Base-by-base conservation (phyloP, 257 asterid species). In the Solanum dulcamara region DNA sequence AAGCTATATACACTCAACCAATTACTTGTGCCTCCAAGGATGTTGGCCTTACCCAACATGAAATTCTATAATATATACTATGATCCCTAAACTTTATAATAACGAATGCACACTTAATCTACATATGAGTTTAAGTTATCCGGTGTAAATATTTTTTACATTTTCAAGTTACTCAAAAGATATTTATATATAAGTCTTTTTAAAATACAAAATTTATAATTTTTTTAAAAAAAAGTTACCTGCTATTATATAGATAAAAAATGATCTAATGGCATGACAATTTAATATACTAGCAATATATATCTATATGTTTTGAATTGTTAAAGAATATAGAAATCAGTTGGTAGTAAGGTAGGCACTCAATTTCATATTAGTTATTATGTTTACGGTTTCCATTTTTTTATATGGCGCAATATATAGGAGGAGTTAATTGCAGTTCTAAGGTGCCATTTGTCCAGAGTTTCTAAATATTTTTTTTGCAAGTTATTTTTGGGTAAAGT, bases 171-270 rank as follows among this genome's bases (percentile, higher is more conserved):
- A 51, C 2, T 51, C n/a, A 53, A 53, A 51, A 51, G n/a, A 51
- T 15, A 51, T 17, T 2, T 51, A 51, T 7, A 17, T 50, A 5
- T 14, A 50, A 50, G 11, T 7, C 3, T 28, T 3, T 2, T 28
- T 12, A 13, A 5, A 30, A 13, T 28, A 30, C n/a, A n/a, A n/a
- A n/a, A n/a, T n/a, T n/a, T n/a, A n/a, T n/a, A 10, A 0, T 1
- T 6, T 67, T 18, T 9, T 4, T 8, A 18, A 68, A 68, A 2
- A 68, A 17, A 33, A 17, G 4, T 4, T 68, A 18, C 4, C 15
- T 0, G 6, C 3, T 67, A 18, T 0, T 17, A 9, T 22, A 35
- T 1, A 2, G 2, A n/a, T n/a, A n/a, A 10, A 67, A 67, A 30
- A 0, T 17, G 15, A 7, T 20, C 0, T 7, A 10, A 67, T 33